Evolutionary conservation across 495 filamentous ascomycete genomes (phyloP), one percentile per base, ranked within the genome.

Genomic region (Halenospora varia): DNA sequence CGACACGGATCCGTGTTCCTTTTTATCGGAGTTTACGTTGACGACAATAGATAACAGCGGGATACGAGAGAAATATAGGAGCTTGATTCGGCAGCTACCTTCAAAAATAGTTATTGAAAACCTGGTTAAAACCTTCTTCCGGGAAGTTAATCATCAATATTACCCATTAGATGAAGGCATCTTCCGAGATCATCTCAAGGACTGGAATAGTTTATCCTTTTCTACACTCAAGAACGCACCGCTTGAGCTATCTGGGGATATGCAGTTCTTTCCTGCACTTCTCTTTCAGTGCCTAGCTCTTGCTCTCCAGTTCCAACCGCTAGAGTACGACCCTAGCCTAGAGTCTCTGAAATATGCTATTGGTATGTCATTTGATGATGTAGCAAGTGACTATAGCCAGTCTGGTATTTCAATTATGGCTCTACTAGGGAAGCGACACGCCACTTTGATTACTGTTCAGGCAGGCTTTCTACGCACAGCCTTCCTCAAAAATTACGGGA

Each of bases 141-240:
- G 60, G 3, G 75, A 78, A 17, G 76, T 84, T 57, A 85, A 85
- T 65, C 82, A 80, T 75, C 76, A 81, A 51, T 85, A 87, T 55
- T 77, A 71, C 41, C 69, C 73, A 26, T 65, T 86, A 10, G 82
- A 87, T 54, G 74, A 77, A 49, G 70, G 71, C 18, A 62, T 77
- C 1, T 83, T 84, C 53, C 65, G 72, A 39, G 63, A 65, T 1
- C 73, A 80, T 23, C 69, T 86, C 41, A 67, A 70, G 9, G 65
- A 75, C 26, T 87, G 82, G 82, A 68, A 78, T 39, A 69, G 56
- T 18, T 62, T 78, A 15, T 73, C 79, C 8, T 77, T 77, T 56
- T 70, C 65, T 20, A 56, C 73, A n/a, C 63, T 82, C 2, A 68
- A 68, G 0, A 67, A 69, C 17, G 77, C 75, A 0, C 75, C 76